Evolutionary conservation across 768 basidiomycete genomes (phyloP).

Genomic region (Pleurotus giganteus): DNA sequence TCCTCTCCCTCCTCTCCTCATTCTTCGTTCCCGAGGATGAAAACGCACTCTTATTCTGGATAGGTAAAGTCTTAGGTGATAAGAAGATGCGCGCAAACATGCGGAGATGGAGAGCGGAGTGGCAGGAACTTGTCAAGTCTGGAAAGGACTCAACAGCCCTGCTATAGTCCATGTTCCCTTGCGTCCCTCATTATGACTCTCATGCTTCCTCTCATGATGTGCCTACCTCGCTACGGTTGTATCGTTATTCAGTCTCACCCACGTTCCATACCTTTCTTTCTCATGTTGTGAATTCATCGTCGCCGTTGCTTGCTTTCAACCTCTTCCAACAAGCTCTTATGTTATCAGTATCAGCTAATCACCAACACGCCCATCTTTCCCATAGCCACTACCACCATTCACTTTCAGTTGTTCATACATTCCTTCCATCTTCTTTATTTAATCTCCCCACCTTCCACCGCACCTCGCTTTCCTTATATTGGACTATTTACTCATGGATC

Average conservation of each 20-base stretch:
- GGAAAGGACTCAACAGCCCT: constrained; percentile 64
- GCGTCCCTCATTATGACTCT: constrained; percentile 9
- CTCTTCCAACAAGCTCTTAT: constrained; percentile 6
- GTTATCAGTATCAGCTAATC: constrained; percentile 8
- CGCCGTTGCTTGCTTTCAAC: background rate
- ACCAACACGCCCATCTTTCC: background rate
- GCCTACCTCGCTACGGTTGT: background rate
- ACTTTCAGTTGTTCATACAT: constrained; percentile 14
- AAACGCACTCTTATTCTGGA: constrained; percentile 78
- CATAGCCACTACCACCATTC: background rate
- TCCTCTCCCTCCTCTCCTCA: constrained; percentile 87
- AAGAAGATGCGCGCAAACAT: constrained; percentile 73
- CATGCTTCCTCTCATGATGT: constrained; percentile 5
- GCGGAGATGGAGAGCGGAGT: constrained; percentile 74
- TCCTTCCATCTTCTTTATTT: background rate
- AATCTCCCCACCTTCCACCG: background rate
- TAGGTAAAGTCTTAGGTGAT: constrained; percentile 55
- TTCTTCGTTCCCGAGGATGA: constrained; percentile 95
- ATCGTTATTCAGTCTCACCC: constrained; percentile 3
- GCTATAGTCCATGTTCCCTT: constrained; percentile 39
- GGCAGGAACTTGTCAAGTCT: constrained; percentile 64
- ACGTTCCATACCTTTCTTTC: background rate
- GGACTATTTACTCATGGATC: background rate
- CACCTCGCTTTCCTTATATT: background rate
- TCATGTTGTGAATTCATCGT: background rate